Base-by-base conservation (phyloP, 495 filamentous ascomycete genomes). In the Neurospora sp. region DNA sequence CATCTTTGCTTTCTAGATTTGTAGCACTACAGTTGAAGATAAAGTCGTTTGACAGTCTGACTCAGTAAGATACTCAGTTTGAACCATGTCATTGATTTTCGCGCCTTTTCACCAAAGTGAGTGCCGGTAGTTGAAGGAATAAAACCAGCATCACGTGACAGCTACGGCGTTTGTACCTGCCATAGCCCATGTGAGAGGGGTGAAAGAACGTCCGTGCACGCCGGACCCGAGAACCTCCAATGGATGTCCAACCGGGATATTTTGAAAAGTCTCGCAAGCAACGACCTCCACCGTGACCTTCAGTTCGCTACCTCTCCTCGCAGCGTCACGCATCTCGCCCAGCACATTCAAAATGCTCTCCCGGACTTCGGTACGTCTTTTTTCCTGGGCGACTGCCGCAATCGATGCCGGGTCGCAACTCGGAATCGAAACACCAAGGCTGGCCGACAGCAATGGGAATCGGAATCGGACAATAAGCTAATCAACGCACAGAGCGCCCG, bases 301-400 rank as follows among this genome's bases (percentile, higher is more conserved):
- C 53, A 65, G 53, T 18, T 65, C 53, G 53, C 53, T 65, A 65
- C 53, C 53, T 65, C 53, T 35, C 53, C 53, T 65, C 53, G 72
- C 72, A 73, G 70, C 74, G 73, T 73, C 71, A 75, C 75, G 76
- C 70, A 71, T 73, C 76, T 27, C 46, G 72, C 42, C 70, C 71
- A 59, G 71, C 73, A 68, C 69, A 73, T 69, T 71, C 42, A 88
- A 83, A 82, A 92, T 92, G 90, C 85, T 92, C 73, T 85, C 91
- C 81, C 82, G 91, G 83, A 86, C 86, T 79, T 90, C 89, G 83
- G 90, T 92, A 85, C 78, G 87, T 82, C 70, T 42, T 69, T 70
- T 65, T 35, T 35, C 14, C 53, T 65, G 53, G 53, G 53, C 27
- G 53, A 65, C 53, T 65, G 53, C 53, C 53, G 53, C 53, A 65